These are phyloP conservation scores for Cladosporium sp. DNA, from an alignment of 2,329 filamentous ascomycete species.

Conservation along the genomic window DNA sequence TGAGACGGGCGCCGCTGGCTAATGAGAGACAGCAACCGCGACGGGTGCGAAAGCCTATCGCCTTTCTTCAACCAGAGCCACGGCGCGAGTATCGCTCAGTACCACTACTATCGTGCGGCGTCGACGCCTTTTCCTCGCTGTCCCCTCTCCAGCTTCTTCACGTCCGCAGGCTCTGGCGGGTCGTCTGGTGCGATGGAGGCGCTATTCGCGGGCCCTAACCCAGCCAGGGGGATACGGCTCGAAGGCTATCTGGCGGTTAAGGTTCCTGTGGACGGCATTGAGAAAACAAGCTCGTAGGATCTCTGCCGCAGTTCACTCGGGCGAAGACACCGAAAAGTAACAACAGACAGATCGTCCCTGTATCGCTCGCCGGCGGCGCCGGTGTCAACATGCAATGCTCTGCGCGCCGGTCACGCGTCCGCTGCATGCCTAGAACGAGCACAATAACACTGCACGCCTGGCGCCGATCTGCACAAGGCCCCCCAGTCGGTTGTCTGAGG, in stretches of 20 bases:
- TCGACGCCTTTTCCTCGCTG: background rate
- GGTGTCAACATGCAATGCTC: background rate
- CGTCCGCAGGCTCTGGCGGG: conserved; percentile 7
- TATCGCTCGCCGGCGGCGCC: background rate
- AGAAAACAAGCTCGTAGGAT: conserved; percentile 1
- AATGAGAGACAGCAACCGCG: background rate
- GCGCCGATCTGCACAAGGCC: conserved; percentile 1
- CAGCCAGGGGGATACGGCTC: conserved; percentile 11
- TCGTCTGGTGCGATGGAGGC: background rate
- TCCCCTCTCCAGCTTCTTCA: conserved; percentile 4
- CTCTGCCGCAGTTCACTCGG: background rate
- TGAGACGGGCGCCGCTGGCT: background rate
- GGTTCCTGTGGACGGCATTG: background rate
- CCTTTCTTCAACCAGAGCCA: conserved; percentile 5
- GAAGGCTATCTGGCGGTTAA: background rate
- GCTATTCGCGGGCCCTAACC: background rate
- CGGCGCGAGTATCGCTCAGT: background rate
- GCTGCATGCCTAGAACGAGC: conserved; percentile 7
- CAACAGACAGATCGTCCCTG: background rate
- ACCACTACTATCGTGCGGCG: background rate
- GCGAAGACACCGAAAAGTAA: background rate
- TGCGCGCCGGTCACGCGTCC: background rate
- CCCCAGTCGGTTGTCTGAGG: background rate
- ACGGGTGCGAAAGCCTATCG: conserved; percentile 2
- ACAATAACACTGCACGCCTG: conserved; percentile 1